A percentile compares a stretch with the other conserved stretches of the same genome.
Conservation (phyloP, 169 alveolate genomes). For the Perkinsus marinus region DNA sequence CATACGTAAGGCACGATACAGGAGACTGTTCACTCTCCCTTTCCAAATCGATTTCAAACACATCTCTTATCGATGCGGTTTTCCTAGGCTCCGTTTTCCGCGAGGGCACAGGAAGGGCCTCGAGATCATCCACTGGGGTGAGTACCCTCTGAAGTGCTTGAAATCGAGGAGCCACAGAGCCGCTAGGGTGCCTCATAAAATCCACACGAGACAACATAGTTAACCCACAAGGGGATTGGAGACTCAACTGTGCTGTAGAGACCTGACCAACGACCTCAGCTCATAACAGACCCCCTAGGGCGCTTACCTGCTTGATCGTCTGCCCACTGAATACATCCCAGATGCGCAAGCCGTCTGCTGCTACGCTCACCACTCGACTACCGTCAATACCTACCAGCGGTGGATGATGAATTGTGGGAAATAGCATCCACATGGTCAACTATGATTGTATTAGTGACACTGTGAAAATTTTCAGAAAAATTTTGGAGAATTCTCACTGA, state of each 20-base stretch:
- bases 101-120: neutral
- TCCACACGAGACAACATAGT: neutral
- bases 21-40: neutral
- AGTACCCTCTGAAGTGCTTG: neutral
- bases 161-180: neutral
- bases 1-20: neutral
- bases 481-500: too few species aligned
- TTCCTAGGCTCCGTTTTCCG: neutral
- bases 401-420: too few species aligned
- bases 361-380: neutral
- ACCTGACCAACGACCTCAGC: neutral
- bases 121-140: neutral
- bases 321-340: neutral
- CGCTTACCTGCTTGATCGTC: neutral
- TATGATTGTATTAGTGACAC: too few species aligned
- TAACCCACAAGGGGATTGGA: neutral
- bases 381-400: neutral
- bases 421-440: too few species aligned
- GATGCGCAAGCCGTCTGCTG: neutral
- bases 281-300: neutral
- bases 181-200: neutral
- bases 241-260: neutral
- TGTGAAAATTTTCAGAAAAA: too few species aligned
- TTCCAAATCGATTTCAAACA: neutral
- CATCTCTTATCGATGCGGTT: neutral